Conservation (phyloP, 305 asterid genomes). For the Fraxinus sp. region DNA sequence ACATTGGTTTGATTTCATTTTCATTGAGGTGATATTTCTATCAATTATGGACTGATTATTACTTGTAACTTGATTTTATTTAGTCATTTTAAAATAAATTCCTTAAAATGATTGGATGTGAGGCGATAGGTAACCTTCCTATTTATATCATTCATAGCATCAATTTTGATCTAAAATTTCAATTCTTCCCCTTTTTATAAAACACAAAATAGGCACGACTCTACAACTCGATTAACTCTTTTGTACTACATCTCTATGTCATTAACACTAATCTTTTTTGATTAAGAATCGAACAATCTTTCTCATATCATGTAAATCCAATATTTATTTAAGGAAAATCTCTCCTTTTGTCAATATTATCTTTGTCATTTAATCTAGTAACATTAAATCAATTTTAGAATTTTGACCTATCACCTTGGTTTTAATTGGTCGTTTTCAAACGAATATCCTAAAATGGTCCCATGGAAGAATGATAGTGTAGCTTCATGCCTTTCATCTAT, state of each 20-base stretch:
- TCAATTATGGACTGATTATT: neutral
- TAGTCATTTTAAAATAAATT: too few species aligned
- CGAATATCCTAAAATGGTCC: neutral
- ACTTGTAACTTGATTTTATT: neutral
- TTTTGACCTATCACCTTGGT: neutral
- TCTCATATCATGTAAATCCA: neutral
- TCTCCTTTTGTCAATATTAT: neutral
- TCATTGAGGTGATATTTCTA: neutral
- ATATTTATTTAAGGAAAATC: neutral
- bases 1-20: too few species aligned
- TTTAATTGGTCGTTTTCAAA: neutral
- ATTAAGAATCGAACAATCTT: neutral
- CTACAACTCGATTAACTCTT: neutral
- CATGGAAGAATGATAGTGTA: neutral
- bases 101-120: neutral
- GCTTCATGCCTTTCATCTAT: neutral
- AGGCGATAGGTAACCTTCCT: neutral
- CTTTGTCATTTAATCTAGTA: neutral
- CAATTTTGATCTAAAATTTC: neutral
- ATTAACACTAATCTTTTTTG: neutral
- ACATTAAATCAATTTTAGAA: too few species aligned
- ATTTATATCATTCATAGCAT: too few species aligned
- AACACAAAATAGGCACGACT: too few species aligned
- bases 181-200: neutral
- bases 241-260: neutral